Conservation (phyloP, 306 rosid species). For the Cucurbita maxima region DNA sequence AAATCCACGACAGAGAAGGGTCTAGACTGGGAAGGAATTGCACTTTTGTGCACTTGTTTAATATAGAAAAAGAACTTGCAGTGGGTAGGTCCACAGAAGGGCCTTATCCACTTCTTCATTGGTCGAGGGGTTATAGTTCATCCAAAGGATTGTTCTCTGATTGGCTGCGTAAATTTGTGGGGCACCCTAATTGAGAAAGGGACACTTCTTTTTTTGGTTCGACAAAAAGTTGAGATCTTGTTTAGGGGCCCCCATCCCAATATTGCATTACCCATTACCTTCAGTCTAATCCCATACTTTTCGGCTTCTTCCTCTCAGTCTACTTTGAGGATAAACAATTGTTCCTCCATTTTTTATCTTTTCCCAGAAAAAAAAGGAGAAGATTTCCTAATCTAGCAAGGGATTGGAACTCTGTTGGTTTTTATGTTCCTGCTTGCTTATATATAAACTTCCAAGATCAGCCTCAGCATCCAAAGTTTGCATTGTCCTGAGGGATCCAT, state of each 20-base stretch:
- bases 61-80: neutral
- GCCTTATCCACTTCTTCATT: constrained; percentile 6
- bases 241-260: neutral
- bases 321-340: neutral
- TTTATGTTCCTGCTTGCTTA: neutral
- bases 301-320: neutral
- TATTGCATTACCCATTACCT: constrained; percentile 1
- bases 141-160: neutral
- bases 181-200: neutral
- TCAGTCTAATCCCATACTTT: constrained; percentile 1
- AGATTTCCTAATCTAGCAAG: neutral
- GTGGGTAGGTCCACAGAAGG: neutral
- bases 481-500: neutral
- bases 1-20: constrained; percentile 1
- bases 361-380: neutral
- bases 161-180: constrained; percentile 5
- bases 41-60: constrained; percentile 13
- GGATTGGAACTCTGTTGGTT: neutral
- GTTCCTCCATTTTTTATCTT: neutral
- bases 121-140: neutral
- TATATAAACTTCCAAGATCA: neutral
- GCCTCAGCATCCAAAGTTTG: constrained; percentile 4
- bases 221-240: constrained; percentile 4
- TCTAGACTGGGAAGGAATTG: constrained; percentile 10
- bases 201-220: neutral